These are phyloP conservation scores for Sordariomycetes sp. DNA, from an alignment of 2,329 filamentous ascomycete species.

Conservation along the genomic window DNA sequence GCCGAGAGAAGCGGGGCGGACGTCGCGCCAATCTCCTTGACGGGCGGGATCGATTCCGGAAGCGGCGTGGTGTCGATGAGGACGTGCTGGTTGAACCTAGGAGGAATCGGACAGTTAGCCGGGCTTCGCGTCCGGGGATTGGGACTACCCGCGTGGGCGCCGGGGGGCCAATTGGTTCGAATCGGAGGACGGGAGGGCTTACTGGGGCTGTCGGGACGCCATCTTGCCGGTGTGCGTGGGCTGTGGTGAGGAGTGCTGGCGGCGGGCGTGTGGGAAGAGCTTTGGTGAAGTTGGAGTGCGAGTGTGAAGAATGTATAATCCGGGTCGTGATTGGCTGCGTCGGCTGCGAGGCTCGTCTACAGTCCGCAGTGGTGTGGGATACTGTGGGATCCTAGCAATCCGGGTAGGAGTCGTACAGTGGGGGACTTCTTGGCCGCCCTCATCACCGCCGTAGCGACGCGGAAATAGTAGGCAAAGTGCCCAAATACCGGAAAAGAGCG, in stretches of 20 bases:
- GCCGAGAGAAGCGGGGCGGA: constrained; percentile 88
- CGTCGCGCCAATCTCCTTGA: constrained; percentile 84
- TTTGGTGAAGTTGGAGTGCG: constrained; percentile 2
- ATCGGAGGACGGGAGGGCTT: constrained; percentile 11
- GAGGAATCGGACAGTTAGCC: constrained; percentile 12
- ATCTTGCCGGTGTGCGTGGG: constrained; percentile 17
- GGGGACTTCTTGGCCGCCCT: background rate
- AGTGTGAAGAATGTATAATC: background rate
- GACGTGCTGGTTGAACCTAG: constrained; percentile 85
- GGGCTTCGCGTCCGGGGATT: background rate
- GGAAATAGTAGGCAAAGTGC: no score
- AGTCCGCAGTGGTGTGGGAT: background rate
- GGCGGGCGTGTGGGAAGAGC: background rate
- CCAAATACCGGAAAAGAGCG: no score
- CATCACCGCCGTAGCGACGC: background rate
- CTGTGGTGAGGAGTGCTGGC: background rate
- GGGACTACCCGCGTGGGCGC: background rate
- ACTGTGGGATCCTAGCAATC: background rate
- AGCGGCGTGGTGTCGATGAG: constrained; percentile 95
- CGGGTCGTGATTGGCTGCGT: background rate
- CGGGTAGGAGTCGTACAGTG: background rate
- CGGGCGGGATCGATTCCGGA: constrained; percentile 79
- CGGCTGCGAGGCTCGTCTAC: background rate
- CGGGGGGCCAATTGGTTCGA: constrained; percentile 6
- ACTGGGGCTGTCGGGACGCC: constrained; percentile 28